These are phyloP conservation scores for Lactuca sativa DNA, from an alignment of 129 eudicot genomes.

Conservation along the genomic window DNA sequence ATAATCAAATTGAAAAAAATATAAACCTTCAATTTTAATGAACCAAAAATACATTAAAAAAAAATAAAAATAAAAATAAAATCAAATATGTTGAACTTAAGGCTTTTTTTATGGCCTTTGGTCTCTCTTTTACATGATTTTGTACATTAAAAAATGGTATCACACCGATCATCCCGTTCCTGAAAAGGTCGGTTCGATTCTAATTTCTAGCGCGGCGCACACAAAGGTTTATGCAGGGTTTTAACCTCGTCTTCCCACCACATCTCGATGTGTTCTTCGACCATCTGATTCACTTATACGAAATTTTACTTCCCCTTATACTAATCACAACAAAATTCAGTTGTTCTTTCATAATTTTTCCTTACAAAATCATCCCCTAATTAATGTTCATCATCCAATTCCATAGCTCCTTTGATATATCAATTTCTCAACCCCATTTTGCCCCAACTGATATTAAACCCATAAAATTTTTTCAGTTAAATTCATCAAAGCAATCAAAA, in stretches of 20 bases:
- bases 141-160: neutral
- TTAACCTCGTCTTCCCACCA: conserved; percentile 22
- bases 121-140: too few relatives aligned
- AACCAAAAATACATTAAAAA: too few relatives aligned
- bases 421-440: conserved; percentile 22
- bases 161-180: neutral
- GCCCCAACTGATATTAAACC: conserved; percentile 21
- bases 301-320: neutral
- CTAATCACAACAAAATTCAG: neutral
- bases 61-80: too few relatives aligned
- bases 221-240: conserved; percentile 70
- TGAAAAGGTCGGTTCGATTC: conserved; percentile 20
- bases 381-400: conserved; percentile 53
- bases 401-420: conserved; percentile 24
- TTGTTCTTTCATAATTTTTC: neutral
- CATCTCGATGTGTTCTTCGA: neutral
- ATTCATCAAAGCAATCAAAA: conserved; percentile 22
- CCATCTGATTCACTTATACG: neutral
- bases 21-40: too few relatives aligned
- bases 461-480: neutral
- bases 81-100: too few relatives aligned
- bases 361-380: conserved; percentile 10
- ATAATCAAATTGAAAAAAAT: too few relatives aligned
- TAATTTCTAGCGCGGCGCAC: neutral
- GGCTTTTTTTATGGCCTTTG: too few relatives aligned